These are phyloP conservation scores for Fraxinus velutina DNA, from an alignment of 305 asterid genomes.

Conservation along the genomic window DNA sequence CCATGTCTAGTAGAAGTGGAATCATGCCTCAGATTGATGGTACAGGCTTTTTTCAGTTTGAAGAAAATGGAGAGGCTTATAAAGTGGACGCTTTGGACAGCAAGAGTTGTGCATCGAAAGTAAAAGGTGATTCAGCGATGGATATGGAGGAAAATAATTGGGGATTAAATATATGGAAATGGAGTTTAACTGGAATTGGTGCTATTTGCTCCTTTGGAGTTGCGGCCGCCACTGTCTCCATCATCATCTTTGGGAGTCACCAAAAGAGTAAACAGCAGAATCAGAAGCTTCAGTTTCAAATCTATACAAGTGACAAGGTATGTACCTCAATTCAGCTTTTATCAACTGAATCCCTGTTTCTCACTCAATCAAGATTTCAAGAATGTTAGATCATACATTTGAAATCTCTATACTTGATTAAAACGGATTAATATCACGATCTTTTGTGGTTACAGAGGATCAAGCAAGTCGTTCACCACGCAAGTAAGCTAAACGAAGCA, in stretches of 20 bases:
- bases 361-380: not conserved
- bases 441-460: slow-evolving; percentile 37
- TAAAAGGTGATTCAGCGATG: slow-evolving; percentile 15
- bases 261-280: slow-evolving; percentile 32
- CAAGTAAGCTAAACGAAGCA: slow-evolving; percentile 44
- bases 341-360: not conserved
- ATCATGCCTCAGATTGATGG: slow-evolving; percentile 31
- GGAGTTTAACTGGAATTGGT: slow-evolving; percentile 63
- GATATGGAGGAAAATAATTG: slow-evolving; percentile 29
- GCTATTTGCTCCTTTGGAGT: slow-evolving; percentile 76
- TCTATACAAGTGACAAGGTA: slow-evolving; percentile 45
- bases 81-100: slow-evolving; percentile 15
- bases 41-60: slow-evolving; percentile 25
- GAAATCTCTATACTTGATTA: not conserved
- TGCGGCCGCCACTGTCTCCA: slow-evolving; percentile 61
- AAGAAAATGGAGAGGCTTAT: slow-evolving; percentile 22
- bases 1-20: slow-evolving; percentile 35
- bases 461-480: slow-evolving; percentile 44
- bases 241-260: slow-evolving; percentile 44
- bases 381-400: not conserved
- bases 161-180: slow-evolving; percentile 49
- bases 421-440: not conserved
- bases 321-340: not conserved
- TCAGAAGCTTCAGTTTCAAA: slow-evolving; percentile 50
- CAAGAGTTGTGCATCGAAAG: slow-evolving; percentile 1